Evolutionary conservation across 1,139 yeast species (phyloP), one percentile per base, ranked within the genome.

Genomic region (Yamadazyma triangularis): DNA sequence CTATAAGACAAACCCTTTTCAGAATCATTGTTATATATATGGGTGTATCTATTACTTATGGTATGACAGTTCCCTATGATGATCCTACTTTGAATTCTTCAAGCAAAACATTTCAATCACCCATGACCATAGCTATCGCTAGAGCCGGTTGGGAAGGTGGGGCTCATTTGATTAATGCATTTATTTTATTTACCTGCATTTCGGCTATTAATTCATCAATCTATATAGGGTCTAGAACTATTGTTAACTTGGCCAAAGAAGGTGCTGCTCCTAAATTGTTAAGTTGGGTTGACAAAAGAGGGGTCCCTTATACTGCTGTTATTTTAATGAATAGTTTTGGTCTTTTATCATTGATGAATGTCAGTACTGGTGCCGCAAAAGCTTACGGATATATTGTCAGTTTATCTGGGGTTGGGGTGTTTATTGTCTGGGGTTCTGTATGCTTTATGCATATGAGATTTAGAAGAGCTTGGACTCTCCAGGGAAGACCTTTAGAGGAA

Each of bases 381-480:
- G 80, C 79, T 3, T 75, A 73, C 46, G 44, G 45, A 19, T 75
- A 73, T 43, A 74, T 75, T 39, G 77, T 74, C 20, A 70, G 69
- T 36, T 52, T 75, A 25, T 63, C 77, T 1, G 79, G 80, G 33
- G 78, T 74, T 15, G 73, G 77, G 1, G 73, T 71, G 3, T 75
- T 75, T 38, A 68, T 75, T 24, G 78, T 73, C 4, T 75, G 79
- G 84, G 60, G 68, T 41, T 57, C 73, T 45, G 64, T 79, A 38
- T 68, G 74, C 35, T 52, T 62, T 35, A 61, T 73, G 25, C 76
- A 73, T 38, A 50, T 75, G 31, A 48, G 78, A 36, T 73, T 73
- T 48, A 60, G 79, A 48, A 53, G 51, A 47, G 78, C 78, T 4
- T 61, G 73, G 68, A 51, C 48, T 23, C 44, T 64, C 31, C 69